These are phyloP conservation scores for Alloteropsis angusta DNA, from an alignment of 202 grass and related monocot genomes.

Conservation along the genomic window DNA sequence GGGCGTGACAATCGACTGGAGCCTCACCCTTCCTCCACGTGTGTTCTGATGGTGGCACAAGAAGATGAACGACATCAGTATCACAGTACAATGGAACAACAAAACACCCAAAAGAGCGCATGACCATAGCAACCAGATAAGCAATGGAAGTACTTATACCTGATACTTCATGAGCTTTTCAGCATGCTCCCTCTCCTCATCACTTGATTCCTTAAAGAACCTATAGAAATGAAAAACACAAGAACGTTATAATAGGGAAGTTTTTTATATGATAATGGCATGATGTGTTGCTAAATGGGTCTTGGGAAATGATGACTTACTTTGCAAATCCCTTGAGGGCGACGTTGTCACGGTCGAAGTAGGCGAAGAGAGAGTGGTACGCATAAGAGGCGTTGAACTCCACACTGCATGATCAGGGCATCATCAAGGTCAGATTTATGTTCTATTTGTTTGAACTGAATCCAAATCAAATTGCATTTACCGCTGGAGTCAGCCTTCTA, in stretches of 20 bases:
- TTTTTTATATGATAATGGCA: not conserved
- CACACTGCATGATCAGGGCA: slow-evolving; percentile 32
- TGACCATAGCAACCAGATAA: not conserved
- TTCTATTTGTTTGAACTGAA: not conserved
- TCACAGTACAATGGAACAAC: not conserved
- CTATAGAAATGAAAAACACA: not conserved
- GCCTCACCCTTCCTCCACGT: slow-evolving; percentile 76
- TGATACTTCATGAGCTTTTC: slow-evolving; percentile 90
- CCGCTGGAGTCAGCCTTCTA: not conserved
- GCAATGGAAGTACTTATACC: not conserved
- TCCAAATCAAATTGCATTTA: not conserved
- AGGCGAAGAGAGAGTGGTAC: slow-evolving; percentile 89
- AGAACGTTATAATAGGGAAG: not conserved
- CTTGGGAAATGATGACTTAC: slow-evolving; percentile 17
- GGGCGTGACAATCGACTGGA: slow-evolving; percentile 72
- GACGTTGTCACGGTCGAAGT: slow-evolving; percentile 91
- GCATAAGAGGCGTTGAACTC: slow-evolving; percentile 86
- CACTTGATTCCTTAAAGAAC: slow-evolving; percentile 93
- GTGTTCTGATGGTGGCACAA: slow-evolving; percentile 43
- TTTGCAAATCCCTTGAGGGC: slow-evolving; percentile 79
- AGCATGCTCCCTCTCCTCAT: slow-evolving; percentile 69
- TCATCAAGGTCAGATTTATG: not conserved
- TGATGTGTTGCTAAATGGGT: not conserved
- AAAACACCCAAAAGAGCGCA: no score
- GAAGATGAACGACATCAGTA: not conserved